A percentile compares a stretch with the other conserved stretches of the same genome.
Evolutionary conservation across 306 rosid genomes (phyloP).

Genomic region (Ormosia semicastrata): DNA sequence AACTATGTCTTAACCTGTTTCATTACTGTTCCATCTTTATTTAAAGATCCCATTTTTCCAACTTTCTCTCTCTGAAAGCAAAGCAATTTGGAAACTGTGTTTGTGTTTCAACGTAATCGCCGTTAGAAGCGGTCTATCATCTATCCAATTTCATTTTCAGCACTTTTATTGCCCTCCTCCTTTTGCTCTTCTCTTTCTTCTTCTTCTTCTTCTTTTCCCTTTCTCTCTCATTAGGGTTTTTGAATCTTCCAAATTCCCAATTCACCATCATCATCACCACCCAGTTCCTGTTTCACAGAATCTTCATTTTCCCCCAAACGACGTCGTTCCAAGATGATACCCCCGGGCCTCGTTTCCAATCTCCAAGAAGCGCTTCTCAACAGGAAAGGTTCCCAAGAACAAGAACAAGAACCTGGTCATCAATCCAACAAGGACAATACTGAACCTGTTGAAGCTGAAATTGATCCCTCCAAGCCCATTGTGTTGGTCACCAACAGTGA

Average conservation of each 20-base stretch:
- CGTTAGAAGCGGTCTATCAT: constrained; percentile 79
- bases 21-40: constrained; percentile 11
- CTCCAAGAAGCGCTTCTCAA: constrained; percentile 71
- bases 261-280: too few relatives aligned
- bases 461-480: constrained; percentile 56
- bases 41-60: constrained; percentile 24
- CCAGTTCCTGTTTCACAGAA: background rate
- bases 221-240: constrained; percentile 64
- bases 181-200: background rate
- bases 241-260: constrained; percentile 25
- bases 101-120: constrained; percentile 53
- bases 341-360: constrained; percentile 89
- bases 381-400: constrained; percentile 37
- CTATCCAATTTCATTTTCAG: constrained; percentile 29
- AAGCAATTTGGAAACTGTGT: background rate
- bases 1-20: background rate
- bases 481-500: constrained; percentile 71
- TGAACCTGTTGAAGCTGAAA: constrained; percentile 31
- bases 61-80: background rate
- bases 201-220: background rate
- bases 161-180: constrained; percentile 19
- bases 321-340: constrained; percentile 74
- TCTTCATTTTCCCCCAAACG: constrained; percentile 24
- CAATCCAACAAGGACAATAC: constrained; percentile 35
- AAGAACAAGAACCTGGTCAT: background rate